These are phyloP conservation scores for Gardenia jasminoides DNA, from an alignment of 257 asterid genomes.

Conservation along the genomic window DNA sequence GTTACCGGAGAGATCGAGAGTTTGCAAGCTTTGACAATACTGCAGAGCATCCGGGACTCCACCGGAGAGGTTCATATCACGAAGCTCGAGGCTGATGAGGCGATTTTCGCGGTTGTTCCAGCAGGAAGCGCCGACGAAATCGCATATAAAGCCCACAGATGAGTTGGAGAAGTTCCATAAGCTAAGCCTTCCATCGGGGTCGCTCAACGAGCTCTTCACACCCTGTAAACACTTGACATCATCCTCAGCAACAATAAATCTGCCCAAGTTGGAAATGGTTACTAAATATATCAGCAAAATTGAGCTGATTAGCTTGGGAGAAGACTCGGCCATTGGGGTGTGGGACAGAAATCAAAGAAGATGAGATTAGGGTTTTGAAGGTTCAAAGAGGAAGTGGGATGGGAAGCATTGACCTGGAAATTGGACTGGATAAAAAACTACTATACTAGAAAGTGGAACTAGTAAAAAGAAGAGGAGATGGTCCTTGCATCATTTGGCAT, in stretches of 20 bases:
- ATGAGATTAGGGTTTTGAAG: constrained; percentile 8
- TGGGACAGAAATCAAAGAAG: background rate
- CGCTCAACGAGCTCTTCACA: constrained; percentile 46
- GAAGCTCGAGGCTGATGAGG: constrained; percentile 46
- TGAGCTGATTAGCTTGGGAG: constrained; percentile 8
- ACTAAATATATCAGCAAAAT: constrained; percentile 23
- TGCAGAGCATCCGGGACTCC: constrained; percentile 45
- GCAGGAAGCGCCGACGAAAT: constrained; percentile 64
- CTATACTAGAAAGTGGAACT: background rate
- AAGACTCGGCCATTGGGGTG: constrained; percentile 9
- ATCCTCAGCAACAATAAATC: constrained; percentile 42
- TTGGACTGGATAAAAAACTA: background rate
- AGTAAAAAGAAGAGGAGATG: background rate
- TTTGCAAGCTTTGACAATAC: constrained; percentile 60
- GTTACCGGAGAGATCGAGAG: constrained; percentile 71
- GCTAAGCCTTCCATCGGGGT: constrained; percentile 40
- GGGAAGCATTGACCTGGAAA: constrained; percentile 26
- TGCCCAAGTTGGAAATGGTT: background rate
- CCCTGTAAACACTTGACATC: constrained; percentile 69
- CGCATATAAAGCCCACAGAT: constrained; percentile 53
- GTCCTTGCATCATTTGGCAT: too few species aligned
- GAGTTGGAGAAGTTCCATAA: constrained; percentile 64
- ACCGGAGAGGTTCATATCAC: constrained; percentile 52
- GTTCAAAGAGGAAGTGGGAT: background rate
- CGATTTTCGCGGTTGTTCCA: constrained; percentile 80